Conservation (phyloP, 192 early-diverging fungal species). For the Backusella sp. region DNA sequence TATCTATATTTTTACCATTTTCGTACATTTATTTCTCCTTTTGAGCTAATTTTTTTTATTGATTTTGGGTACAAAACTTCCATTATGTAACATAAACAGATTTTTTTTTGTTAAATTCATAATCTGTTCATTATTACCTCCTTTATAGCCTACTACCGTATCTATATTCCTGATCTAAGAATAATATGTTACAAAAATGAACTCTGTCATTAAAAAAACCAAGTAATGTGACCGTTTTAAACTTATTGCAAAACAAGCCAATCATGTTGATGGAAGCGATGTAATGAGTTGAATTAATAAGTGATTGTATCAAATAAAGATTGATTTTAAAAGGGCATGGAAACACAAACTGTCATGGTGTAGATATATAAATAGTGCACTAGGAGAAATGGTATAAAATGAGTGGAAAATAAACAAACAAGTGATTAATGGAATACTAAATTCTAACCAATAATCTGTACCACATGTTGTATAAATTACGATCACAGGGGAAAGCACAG, state of each 20-base stretch:
- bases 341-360: neutral
- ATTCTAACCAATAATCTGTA: constrained; percentile 1
- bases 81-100: neutral
- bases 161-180: neutral
- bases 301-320: neutral
- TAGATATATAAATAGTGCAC: neutral
- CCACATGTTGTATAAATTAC: neutral
- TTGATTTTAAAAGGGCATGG: neutral
- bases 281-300: neutral
- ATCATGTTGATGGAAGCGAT: neutral
- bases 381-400: neutral
- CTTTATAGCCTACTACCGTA: neutral
- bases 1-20: neutral
- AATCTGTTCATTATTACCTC: neutral
- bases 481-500: neutral
- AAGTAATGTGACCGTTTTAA: neutral
- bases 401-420: constrained; percentile 4
- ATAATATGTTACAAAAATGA: no score
- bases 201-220: neutral
- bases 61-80: neutral
- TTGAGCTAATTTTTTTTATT: no score
- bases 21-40: neutral
- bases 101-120: neutral
- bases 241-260: neutral
- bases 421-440: neutral